Evolutionary conservation across 2,329 filamentous ascomycete genomes (phyloP), one percentile per base, ranked within the genome.

Genomic region (Phyllosticta citriasiana): DNA sequence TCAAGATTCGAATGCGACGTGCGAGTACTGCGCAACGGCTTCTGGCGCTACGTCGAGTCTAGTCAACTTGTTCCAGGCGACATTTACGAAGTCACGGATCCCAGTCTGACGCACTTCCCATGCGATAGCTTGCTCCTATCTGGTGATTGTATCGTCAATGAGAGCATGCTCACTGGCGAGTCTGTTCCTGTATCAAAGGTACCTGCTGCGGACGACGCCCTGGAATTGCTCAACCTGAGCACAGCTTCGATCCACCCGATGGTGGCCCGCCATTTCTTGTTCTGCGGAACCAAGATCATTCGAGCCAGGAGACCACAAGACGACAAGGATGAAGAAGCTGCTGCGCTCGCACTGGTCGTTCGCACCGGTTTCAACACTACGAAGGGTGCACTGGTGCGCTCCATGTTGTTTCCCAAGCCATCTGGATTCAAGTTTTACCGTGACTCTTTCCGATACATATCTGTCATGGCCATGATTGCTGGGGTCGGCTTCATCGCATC

Each of bases 361-460:
- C 85, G 94, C 64, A 99, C 92, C 2, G 94, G 94, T 1, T 99
- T 99, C 76, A 95, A 95, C 72, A 99, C 94, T 0, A 99, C 94
- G 1, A 99, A 99, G 73, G 94, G 94, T 25, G 90, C 94, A 9
- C 79, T 99, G 19, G 91, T 99, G 63, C 88, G 94, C 25, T 97
- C 94, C 0, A 99, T 99, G 93, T 82, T 99, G 47, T 99, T 99
- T 71, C 95, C 94, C 0, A 99, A 99, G 70, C 94, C 94, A 1
- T 96, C 93, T 0, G 93, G 93, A 0, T 99, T 99, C 83, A 97
- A 95, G 69, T 99, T 99, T 72, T 99, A 99, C 73, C 85, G 91
- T 52, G 94, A 99, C 73, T 97, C 93, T 0, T 99, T 99, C 76
- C 86, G 92, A 24, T 99, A 99, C 72, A 97, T 99, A 63, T 91